phyloP scores from a whole-genome alignment of 2,329 filamentous ascomycete species.

The Fusarium sp. region DNA sequence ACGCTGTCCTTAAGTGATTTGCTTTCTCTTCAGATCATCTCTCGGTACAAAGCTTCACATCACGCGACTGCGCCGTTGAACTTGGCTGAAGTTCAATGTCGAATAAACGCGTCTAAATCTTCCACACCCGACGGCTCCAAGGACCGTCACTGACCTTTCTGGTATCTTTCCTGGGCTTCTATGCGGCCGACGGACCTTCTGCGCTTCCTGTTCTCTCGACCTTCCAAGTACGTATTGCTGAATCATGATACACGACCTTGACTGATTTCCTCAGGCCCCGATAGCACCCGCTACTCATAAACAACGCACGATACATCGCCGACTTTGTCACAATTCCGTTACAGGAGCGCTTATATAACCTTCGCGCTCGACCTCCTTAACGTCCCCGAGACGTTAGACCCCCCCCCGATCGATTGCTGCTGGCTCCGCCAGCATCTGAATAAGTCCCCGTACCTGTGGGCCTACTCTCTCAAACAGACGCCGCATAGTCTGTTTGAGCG shows the following conservation, averaged over 20 bases:
- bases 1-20: background rate
- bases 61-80: conserved; percentile 39
- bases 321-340: conserved; percentile 85
- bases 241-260: background rate
- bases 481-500: conserved; percentile 96
- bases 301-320: conserved; percentile 41
- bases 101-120: conserved; percentile 46
- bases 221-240: conserved; percentile 79
- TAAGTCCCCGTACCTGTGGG: conserved; percentile 79
- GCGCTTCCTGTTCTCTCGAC: conserved; percentile 88
- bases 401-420: conserved; percentile 70
- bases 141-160: conserved; percentile 43
- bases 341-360: conserved; percentile 83
- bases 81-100: conserved; percentile 42
- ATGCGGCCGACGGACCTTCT: conserved; percentile 94
- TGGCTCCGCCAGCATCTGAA: conserved; percentile 87
- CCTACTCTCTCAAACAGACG: conserved; percentile 97
- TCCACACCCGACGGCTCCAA: conserved; percentile 45
- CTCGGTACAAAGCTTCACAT: conserved; percentile 9
- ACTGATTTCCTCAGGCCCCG: conserved; percentile 61
- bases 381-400: conserved; percentile 77
- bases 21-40: background rate
- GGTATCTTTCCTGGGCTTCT: conserved; percentile 65
- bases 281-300: conserved; percentile 67
- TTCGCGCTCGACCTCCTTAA: conserved; percentile 93